Percentiles rank a stretch among this genome's conserved stretches.
Conservation (phyloP, 1,284 basidiomycete genomes). For the Amylostereum areolatum region DNA sequence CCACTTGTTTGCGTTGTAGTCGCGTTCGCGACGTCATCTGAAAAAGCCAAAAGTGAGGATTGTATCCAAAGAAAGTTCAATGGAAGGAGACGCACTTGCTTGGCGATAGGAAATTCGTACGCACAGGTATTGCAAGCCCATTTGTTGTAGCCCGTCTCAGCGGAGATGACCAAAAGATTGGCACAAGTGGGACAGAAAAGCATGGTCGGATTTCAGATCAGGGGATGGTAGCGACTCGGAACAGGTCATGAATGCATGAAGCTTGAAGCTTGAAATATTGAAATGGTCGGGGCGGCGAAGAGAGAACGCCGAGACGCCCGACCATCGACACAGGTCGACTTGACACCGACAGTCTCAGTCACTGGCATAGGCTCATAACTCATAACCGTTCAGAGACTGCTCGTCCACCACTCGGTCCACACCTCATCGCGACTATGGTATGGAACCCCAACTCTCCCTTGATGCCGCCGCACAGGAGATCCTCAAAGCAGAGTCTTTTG, state of each 20-base stretch:
- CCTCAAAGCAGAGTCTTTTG: conserved; percentile 10
- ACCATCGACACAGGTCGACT: too few species aligned
- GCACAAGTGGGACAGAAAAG: conserved; percentile 95
- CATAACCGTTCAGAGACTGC: too few species aligned
- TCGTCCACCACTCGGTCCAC: too few species aligned
- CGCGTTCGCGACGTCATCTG: conserved; percentile 87
- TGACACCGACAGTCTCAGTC: too few species aligned
- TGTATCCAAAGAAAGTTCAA: conserved; percentile 3
- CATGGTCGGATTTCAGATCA: conserved; percentile 41
- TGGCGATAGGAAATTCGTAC: conserved; percentile 84
- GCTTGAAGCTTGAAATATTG: too few species aligned
- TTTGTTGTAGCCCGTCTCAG: conserved; percentile 74
- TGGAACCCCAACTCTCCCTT: conserved; percentile 6
- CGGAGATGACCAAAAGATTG: conserved; percentile 83
- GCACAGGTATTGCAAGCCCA: conserved; percentile 95
- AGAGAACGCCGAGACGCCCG: too few species aligned
- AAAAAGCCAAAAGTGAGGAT: conserved; percentile 1
- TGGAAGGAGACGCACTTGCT: conserved; percentile 47
- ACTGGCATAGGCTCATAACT: too few species aligned
- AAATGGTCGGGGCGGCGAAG: too few species aligned
- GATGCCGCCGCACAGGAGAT: conserved; percentile 7
- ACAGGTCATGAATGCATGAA: too few species aligned
- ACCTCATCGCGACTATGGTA: not conserved
- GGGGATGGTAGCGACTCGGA: not conserved
- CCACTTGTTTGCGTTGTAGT: conserved; percentile 81